Evolutionary conservation across 805 yeast species (phyloP).

Genomic region (Candida stauntonica): DNA sequence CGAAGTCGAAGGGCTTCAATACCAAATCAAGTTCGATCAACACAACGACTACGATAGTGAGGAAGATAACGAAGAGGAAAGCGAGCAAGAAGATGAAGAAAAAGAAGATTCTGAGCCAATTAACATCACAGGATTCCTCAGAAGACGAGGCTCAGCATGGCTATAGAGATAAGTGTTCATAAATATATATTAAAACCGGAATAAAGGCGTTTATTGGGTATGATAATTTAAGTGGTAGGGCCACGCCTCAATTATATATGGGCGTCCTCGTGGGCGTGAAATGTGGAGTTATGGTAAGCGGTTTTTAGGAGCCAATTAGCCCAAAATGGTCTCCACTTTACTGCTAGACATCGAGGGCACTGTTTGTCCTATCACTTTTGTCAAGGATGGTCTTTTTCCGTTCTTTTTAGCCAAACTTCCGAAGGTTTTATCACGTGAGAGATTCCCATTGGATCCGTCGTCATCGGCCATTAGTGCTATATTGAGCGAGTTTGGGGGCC

Average conservation of each 20-base stretch:
- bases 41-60: conserved; percentile 10
- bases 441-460: conserved; percentile 25
- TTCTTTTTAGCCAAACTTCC: conserved; percentile 58
- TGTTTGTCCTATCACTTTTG: conserved; percentile 86
- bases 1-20: conserved; percentile 10
- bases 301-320: neutral
- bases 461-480: conserved; percentile 25
- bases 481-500: conserved; percentile 18
- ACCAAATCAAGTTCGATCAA: conserved; percentile 16
- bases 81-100: conserved; percentile 11
- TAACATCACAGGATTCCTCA: conserved; percentile 1
- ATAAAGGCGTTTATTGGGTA: no score
- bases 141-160: conserved; percentile 7
- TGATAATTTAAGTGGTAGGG: no score
- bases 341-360: conserved; percentile 89
- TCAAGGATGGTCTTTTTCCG: conserved; percentile 73
- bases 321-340: conserved; percentile 26
- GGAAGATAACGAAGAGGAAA: conserved; percentile 11
- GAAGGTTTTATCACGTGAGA: conserved; percentile 26
- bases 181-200: no score
- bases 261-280: no score
- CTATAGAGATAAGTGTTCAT: conserved; percentile 1
- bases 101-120: neutral
- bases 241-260: no score
- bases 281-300: no score